Evolutionary conservation across 345 rosid species (phyloP).

Genomic region (Durio zibethinus): DNA sequence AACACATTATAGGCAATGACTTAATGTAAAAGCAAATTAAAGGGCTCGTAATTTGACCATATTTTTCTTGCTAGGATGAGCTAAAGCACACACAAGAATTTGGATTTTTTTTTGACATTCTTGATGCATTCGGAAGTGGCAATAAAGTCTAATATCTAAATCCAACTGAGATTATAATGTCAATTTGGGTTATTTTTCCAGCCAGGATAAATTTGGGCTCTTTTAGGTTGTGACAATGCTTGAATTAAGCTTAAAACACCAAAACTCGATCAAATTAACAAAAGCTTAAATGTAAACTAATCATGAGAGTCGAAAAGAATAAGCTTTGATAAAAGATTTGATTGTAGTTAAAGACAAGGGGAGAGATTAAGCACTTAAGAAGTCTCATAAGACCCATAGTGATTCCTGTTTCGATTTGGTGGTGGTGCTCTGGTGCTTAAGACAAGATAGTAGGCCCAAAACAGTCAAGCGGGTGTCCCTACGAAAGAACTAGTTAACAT

Average conservation of each 20-base stretch:
- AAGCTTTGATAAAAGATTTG: background rate
- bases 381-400: too few species aligned
- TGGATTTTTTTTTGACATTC: background rate
- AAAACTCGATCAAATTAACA: background rate
- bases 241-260: background rate
- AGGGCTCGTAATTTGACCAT: background rate
- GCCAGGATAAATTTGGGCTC: too few species aligned
- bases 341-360: too few species aligned
- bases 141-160: background rate
- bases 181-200: too few species aligned
- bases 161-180: background rate
- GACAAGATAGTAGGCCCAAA: constrained; percentile 13
- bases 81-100: background rate
- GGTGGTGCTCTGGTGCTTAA: background rate
- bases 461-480: constrained; percentile 33
- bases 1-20: too few species aligned
- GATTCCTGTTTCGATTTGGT: too few species aligned
- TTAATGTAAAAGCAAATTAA: background rate
- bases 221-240: too few species aligned
- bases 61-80: background rate
- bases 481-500: background rate
- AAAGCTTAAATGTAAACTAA: background rate
- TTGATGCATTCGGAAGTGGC: too few species aligned
- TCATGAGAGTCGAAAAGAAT: too few species aligned
- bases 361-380: too few species aligned